Evolutionary conservation across 2,329 filamentous ascomycete species (phyloP), one percentile per base, ranked within the genome.

Genomic region (Phyllosticta citribraziliensis): DNA sequence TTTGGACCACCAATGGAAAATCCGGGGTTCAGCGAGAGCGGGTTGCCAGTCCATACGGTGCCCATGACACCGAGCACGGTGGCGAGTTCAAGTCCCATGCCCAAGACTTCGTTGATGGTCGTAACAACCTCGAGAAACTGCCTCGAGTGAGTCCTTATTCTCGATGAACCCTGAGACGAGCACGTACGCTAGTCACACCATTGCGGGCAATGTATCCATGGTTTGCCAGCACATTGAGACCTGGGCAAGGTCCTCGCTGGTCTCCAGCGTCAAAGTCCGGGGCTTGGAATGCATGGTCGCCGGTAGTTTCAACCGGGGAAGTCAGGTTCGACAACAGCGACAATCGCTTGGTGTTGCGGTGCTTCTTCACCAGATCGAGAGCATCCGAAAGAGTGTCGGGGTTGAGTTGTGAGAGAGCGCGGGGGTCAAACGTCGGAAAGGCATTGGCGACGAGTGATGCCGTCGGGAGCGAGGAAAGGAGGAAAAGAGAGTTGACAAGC

Each of bases 1-100:
- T 66, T 8, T 70, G 64, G 5, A 68, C 61, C 10, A 69, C 67
- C 62, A 69, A 72, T 52, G 22, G 56, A 51, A 40, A 20, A 33
- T 61, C 78, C 75, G 1, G 75, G 79, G 52, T 75, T 72, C 1
- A 80, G 63, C 0, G 81, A 81, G 0, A 82, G 64, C 5, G 79
- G 77, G 63, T 83, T 79, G 1, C 81, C 81, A 59, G 62, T 68
- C 67, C 5, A 68, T 61, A 47, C 67, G 10, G 63, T 65, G 50
- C 65, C 66, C 47, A 68, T 60, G 12, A 73, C 65, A 47, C 67
- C 68, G 27, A 77, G 68, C 40, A 76, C 67, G 22, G 69, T 69
- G 24, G 73, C 67, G 55, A 69, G 65, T 14, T 68, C 67, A 22
- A 63, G 54, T 22, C 57, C 67, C 67, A 69, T 69, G 61, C 66